These are phyloP conservation scores for Talaromyces wortmannii DNA, from an alignment of 495 filamentous ascomycete species.

Conservation along the genomic window DNA sequence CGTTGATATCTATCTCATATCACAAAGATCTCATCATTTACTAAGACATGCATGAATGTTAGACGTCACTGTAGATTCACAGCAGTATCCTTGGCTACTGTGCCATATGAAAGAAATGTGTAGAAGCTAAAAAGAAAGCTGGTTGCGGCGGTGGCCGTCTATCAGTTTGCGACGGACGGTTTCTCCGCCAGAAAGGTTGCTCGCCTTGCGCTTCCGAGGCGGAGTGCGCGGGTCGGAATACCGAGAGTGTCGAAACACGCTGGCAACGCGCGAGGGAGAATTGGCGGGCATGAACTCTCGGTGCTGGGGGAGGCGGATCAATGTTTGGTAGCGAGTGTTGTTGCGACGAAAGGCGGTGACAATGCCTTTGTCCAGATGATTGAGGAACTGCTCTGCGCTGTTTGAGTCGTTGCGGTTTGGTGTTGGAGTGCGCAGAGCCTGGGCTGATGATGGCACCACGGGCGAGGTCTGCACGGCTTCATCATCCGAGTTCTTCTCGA, in stretches of 20 bases:
- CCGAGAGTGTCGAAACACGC: constrained; percentile 40
- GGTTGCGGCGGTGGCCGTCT: constrained; percentile 34
- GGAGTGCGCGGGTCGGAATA: constrained; percentile 36
- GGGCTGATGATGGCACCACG: constrained; percentile 26
- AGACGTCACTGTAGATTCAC: neutral
- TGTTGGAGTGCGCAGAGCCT: constrained; percentile 35
- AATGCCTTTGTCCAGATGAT: constrained; percentile 61
- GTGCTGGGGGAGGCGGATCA: constrained; percentile 54
- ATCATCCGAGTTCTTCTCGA: constrained; percentile 26
- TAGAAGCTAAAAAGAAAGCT: constrained; percentile 25
- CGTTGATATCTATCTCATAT: neutral
- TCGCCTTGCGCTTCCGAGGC: constrained; percentile 36
- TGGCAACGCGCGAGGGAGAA: constrained; percentile 35
- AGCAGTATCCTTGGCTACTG: neutral
- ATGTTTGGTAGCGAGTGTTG: constrained; percentile 64
- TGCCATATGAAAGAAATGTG: too few relatives aligned
- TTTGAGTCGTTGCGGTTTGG: constrained; percentile 46
- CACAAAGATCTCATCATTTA: neutral
- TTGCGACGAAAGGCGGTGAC: constrained; percentile 77
- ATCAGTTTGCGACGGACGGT: constrained; percentile 42
- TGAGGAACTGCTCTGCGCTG: constrained; percentile 52
- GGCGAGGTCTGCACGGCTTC: constrained; percentile 30
- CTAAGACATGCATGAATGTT: neutral
- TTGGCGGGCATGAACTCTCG: constrained; percentile 45
- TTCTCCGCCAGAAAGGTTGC: constrained; percentile 30